Percentiles rank a stretch among this genome's conserved stretches.
phyloP scores from a whole-genome alignment of 2,329 filamentous ascomycete species.

The Periconia sp. region DNA sequence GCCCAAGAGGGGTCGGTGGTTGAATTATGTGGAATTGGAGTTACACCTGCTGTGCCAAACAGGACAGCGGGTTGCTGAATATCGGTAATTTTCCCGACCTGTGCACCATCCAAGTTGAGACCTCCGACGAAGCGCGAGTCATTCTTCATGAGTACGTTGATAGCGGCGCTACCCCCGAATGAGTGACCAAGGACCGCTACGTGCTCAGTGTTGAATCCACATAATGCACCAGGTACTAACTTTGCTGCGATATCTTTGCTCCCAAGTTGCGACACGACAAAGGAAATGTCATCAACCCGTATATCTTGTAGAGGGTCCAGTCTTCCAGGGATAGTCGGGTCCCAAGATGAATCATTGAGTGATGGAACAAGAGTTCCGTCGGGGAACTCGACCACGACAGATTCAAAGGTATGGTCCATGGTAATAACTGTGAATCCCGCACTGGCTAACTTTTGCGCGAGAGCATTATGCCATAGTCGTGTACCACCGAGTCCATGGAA shows the following conservation, averaged over 20 bases:
- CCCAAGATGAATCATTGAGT: slow-evolving; percentile 3
- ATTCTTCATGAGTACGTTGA: too few relatives aligned
- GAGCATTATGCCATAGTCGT: slow-evolving; percentile 48
- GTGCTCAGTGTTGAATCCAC: slow-evolving; percentile 13
- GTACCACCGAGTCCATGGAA: slow-evolving; percentile 51
- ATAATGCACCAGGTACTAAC: slow-evolving; percentile 9
- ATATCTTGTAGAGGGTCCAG: slow-evolving; percentile 3
- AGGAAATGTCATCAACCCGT: slow-evolving; percentile 15
- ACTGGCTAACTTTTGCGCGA: slow-evolving; percentile 52
- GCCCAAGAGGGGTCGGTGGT: slow-evolving; percentile 36
- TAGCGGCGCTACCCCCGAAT: slow-evolving; percentile 35
- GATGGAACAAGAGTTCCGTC: slow-evolving; percentile 31
- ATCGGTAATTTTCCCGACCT: slow-evolving; percentile 28
- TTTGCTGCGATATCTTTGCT: slow-evolving; percentile 7
- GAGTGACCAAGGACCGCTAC: slow-evolving; percentile 35
- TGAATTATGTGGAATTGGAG: too few relatives aligned
- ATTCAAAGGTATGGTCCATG: slow-evolving; percentile 57
- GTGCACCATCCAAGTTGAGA: slow-evolving; percentile 45
- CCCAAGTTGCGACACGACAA: slow-evolving; percentile 19
- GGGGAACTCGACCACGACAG: slow-evolving; percentile 53
- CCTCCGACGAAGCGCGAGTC: slow-evolving; percentile 29
- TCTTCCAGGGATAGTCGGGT: slow-evolving; percentile 5
- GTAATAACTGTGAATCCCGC: slow-evolving; percentile 54
- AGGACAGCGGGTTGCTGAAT: slow-evolving; percentile 30
- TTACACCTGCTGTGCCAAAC: slow-evolving; percentile 34